Evolutionary conservation across 2,329 filamentous ascomycete genomes (phyloP), one percentile per base, ranked within the genome.

Genomic region (Plectosphaerella plurivora): DNA sequence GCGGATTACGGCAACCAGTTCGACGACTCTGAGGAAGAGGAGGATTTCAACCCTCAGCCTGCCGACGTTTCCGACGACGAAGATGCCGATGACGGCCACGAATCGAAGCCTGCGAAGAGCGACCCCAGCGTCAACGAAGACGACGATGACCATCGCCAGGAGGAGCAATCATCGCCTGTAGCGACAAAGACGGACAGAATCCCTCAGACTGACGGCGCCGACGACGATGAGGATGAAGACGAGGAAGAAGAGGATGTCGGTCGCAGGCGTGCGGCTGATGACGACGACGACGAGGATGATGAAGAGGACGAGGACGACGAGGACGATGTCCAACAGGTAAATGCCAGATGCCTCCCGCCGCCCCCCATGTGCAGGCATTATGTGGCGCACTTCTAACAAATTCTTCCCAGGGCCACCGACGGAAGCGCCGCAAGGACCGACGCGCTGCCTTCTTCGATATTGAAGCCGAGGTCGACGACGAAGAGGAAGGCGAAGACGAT

Each of bases 381-480:
- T n/a, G 3, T 39, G 14, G 16, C 35, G 15, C 5, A 67, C 37
- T 59, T 63, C 60, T 62, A 52, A 61, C 56, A 53, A 44, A 49
- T 3, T 16, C 15, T 16, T 54, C 35, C 41, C 53, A 83, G 81
- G 74, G 78, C 53, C 81, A 90, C 64, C 89, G 89, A 52, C 83
- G 88, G 62, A 97, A 97, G 71, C 88, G 92, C 53, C 87, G 86
- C 68, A 84, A 83, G 67, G 84, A 88, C 59, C 81, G 82, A 58
- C 84, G 90, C 57, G 89, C 90, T 61, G 86, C 88, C 64, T 97
- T 97, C 83, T 86, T 99, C 73, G 94, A 99, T 84, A 90, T 93
- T 64, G 94, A 99, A 78, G 94, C 94, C 68, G 94, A 97, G 73
- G 94, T 99, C 61, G 94, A 97, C 65, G 94, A 96, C 58, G 91